Conservation (phyloP, 2,329 filamentous ascomycete genomes). For the Rugonectria rugulosa region DNA sequence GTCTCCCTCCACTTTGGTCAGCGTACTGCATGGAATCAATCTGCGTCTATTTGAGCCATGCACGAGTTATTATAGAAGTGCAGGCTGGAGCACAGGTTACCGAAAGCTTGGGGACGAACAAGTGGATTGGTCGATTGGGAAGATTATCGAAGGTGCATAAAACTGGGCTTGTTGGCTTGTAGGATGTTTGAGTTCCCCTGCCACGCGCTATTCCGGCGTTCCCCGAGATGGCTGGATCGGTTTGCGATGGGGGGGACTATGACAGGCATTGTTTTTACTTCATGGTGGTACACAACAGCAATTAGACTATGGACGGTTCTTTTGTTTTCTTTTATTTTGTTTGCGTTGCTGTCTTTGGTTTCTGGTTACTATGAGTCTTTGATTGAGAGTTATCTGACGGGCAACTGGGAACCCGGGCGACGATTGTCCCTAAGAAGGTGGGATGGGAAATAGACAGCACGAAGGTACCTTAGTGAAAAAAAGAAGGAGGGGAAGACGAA, state of each 20-base stretch:
- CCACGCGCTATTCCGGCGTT: constrained; percentile 3
- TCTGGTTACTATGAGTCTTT: constrained; percentile 36
- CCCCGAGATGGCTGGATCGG: constrained; percentile 14
- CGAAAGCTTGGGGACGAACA: constrained; percentile 18
- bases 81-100: constrained; percentile 12
- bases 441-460: constrained; percentile 20
- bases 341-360: constrained; percentile 16
- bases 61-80: constrained; percentile 15
- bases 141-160: constrained; percentile 26
- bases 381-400: constrained; percentile 20
- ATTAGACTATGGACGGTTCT: constrained; percentile 43
- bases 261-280: constrained; percentile 38
- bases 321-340: constrained; percentile 16
- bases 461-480: constrained; percentile 15
- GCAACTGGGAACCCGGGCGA: constrained; percentile 26
- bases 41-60: constrained; percentile 8
- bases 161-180: constrained; percentile 23
- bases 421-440: constrained; percentile 13
- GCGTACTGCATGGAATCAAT: constrained; percentile 17
- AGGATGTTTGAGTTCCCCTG: constrained; percentile 27
- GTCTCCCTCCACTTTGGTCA: constrained; percentile 16
- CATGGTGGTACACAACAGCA: constrained; percentile 35
- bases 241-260: constrained; percentile 32
- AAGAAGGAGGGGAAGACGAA: constrained; percentile 15
- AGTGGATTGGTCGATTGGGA: constrained; percentile 29